Base-by-base conservation (phyloP, 225 moss, liverwort and hornwort genomes). In the Polytrichum commune region DNA sequence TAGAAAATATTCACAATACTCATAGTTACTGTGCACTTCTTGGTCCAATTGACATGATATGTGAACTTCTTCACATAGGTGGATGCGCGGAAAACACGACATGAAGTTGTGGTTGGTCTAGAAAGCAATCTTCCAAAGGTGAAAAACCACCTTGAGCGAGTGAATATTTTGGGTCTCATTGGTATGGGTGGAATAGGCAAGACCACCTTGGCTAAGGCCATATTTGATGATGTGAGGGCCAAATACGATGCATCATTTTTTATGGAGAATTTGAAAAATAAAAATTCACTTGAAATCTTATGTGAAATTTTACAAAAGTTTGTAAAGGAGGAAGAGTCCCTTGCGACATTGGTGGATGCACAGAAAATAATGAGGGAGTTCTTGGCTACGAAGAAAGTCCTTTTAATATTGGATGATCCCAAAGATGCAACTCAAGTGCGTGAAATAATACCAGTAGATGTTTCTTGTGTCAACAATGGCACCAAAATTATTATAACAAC, bases 161-260 rank as follows among this genome's bases (percentile, higher is more conserved):
- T 23, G 19, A 24, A 22, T 29, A 67, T 19, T 3, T 2, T 46
- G 19, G 66, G 66, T 28, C 55, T 69, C 22, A 30, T 69, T 27
- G 69, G 69, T 8, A 69, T 30, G 69, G 69, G 69, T 55, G 69
- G 69, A 55, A 69, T 69, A 27, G 69, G 69, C 5, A 69, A 69
- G 29, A 19, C 69, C 24, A 69, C 69, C 27, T 19, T 69, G 55
- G 69, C 69, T 26, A 69, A 69, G 7, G 69, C 57, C 10, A 5
- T 69, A 27, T 54, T 9, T 58, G 26, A 58, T 19, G 7, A 69
- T 18, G 30, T 69, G 24, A 27, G 0, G 4, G 20, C 5, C 19
- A 69, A 18, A 18, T 69, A 27, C 22, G 1, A 69, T 27, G 58
- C 32, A 60, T 28, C 22, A 30, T 61, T 32, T 3, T 71, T 61